Evolutionary conservation across 106 monocot genomes (phyloP).

Genomic region (Cymbidium sinense): DNA sequence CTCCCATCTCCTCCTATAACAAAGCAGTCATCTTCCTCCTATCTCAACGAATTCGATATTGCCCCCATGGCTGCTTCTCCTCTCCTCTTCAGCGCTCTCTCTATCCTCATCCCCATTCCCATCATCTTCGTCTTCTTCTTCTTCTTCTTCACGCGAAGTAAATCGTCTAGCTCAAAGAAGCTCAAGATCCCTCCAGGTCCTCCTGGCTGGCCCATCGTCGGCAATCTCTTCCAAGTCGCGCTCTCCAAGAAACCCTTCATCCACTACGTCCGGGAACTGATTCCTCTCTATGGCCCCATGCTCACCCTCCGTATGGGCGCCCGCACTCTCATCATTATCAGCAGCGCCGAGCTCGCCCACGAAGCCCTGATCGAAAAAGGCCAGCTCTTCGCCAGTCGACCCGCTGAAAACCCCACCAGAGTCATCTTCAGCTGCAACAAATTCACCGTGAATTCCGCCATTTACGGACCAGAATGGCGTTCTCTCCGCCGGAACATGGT

Average conservation of each 20-base stretch:
- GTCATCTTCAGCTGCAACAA: conserved; percentile 78
- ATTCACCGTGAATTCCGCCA: conserved; percentile 87
- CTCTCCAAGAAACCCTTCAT: conserved; percentile 65
- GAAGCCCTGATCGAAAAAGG: conserved; percentile 73
- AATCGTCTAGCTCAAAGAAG: background rate
- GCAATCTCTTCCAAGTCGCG: conserved; percentile 83
- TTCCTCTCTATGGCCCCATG: conserved; percentile 55
- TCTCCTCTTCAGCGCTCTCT: conserved; percentile 5
- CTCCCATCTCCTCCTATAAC: background rate
- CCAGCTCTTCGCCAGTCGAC: conserved; percentile 62
- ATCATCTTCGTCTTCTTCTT: conserved; percentile 6
- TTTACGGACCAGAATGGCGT: conserved; percentile 86
- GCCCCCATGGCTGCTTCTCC: conserved; percentile 2
- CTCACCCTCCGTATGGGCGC: conserved; percentile 74
- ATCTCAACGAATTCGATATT: background rate
- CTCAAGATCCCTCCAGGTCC: conserved; percentile 73
- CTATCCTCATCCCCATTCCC: background rate
- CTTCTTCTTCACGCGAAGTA: conserved; percentile 4
- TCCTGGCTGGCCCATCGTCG: conserved; percentile 73
- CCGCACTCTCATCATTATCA: conserved; percentile 61
- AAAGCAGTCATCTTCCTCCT: background rate
- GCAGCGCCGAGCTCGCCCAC: conserved; percentile 65
- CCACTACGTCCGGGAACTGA: conserved; percentile 63
- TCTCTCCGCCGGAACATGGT: conserved; percentile 93
- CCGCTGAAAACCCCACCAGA: conserved; percentile 62